Evolutionary conservation across 2,329 filamentous ascomycete species (phyloP).

Genomic region (Alternaria sp.): DNA sequence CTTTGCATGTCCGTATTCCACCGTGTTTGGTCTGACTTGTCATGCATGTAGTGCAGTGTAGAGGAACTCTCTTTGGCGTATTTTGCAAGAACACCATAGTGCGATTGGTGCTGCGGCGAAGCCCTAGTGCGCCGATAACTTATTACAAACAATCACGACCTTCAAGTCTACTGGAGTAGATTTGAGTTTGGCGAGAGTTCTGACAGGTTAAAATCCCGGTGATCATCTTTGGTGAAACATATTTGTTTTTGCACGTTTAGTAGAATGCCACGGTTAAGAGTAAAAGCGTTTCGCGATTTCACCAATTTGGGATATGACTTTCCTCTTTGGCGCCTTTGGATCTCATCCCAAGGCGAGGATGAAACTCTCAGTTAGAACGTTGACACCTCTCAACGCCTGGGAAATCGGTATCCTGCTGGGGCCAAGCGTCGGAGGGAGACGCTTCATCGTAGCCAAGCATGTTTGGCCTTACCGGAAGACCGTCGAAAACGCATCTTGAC

Average conservation of each 20-base stretch:
- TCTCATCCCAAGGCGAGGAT: constrained; percentile 19
- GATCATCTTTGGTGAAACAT: neutral
- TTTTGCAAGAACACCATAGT: neutral
- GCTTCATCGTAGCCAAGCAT: constrained; percentile 35
- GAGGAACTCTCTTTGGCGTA: neutral
- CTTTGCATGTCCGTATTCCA: constrained; percentile 4
- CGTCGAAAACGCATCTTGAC: constrained; percentile 25
- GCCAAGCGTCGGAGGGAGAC: constrained; percentile 35
- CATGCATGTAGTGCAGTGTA: neutral
- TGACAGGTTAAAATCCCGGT: neutral
- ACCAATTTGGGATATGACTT: constrained; percentile 25
- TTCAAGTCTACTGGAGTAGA: neutral
- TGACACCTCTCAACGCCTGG: constrained; percentile 23
- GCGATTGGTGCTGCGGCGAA: neutral
- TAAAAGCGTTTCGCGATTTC: constrained; percentile 22
- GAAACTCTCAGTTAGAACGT: constrained; percentile 29
- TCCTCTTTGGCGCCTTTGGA: constrained; percentile 33
- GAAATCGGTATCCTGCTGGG: constrained; percentile 10
- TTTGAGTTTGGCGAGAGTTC: neutral
- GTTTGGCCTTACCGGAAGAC: constrained; percentile 23
- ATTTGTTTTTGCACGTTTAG: neutral
- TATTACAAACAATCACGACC: no score
- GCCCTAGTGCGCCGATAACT: neutral
- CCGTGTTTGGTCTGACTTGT: constrained; percentile 2
- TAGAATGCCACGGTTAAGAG: neutral